These are phyloP conservation scores for Saccharomycopsis sp. DNA, from an alignment of 805 yeast genomes.

Conservation along the genomic window DNA sequence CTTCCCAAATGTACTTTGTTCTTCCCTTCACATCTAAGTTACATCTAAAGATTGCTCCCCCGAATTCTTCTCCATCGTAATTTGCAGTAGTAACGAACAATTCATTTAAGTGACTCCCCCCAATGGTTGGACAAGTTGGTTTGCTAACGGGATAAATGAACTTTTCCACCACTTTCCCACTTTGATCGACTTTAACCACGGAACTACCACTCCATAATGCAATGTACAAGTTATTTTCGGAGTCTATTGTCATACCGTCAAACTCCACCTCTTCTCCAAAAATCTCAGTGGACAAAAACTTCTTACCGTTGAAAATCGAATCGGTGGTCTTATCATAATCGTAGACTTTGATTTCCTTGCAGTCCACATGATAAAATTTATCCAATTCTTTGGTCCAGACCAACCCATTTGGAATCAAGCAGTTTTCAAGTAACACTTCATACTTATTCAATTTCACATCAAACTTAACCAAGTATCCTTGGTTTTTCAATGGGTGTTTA, in stretches of 20 bases:
- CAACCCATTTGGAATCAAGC: slow-evolving; percentile 63
- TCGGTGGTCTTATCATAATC: slow-evolving; percentile 32
- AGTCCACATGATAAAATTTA: slow-evolving; percentile 43
- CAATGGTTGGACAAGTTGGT: slow-evolving; percentile 57
- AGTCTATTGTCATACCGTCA: slow-evolving; percentile 64
- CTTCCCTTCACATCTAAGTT: slow-evolving; percentile 11
- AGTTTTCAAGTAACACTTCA: slow-evolving; percentile 28
- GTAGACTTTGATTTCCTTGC: slow-evolving; percentile 35
- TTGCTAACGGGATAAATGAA: slow-evolving; percentile 48
- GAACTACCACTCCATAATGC: slow-evolving; percentile 56
- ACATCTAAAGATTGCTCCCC: slow-evolving; percentile 49
- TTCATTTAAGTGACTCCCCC: slow-evolving; percentile 48
- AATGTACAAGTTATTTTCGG: slow-evolving; percentile 43
- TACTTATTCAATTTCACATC: slow-evolving; percentile 24
- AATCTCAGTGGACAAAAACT: slow-evolving; percentile 28
- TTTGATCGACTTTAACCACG: slow-evolving; percentile 38
- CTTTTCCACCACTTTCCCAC: slow-evolving; percentile 42
- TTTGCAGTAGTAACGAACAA: slow-evolving; percentile 63
- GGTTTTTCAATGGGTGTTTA: slow-evolving; percentile 27
- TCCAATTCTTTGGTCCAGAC: slow-evolving; percentile 38
- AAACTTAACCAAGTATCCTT: slow-evolving; percentile 46
- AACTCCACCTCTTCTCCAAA: slow-evolving; percentile 44
- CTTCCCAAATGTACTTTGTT: slow-evolving; percentile 10
- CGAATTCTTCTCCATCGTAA: slow-evolving; percentile 36
- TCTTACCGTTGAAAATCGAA: slow-evolving; percentile 27